A percentile compares a stretch with the other conserved stretches of the same genome.
Evolutionary conservation across 257 asterid genomes (phyloP).

Genomic region (Solanum gracilifrons): DNA sequence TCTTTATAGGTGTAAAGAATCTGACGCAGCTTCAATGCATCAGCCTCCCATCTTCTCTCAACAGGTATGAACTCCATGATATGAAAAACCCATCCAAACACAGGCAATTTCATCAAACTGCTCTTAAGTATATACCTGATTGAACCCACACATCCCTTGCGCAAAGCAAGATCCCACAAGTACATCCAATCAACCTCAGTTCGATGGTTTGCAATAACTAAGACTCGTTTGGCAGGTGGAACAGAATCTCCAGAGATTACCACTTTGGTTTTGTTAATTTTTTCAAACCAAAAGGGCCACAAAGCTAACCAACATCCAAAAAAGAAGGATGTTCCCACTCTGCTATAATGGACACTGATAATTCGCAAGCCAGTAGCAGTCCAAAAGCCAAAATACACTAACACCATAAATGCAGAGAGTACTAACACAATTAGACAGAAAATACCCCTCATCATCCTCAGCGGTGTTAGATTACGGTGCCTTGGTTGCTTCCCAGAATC

Average conservation of each 20-base stretch:
- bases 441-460: conserved; percentile 45
- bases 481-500: conserved; percentile 25
- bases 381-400: conserved; percentile 63
- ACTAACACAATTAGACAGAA: conserved; percentile 50
- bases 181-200: conserved; percentile 98
- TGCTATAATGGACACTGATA: conserved; percentile 51
- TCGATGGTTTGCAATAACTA: conserved; percentile 75
- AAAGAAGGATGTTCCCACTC: conserved; percentile 47
- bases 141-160: conserved; percentile 58
- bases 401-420: conserved; percentile 59
- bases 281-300: conserved; percentile 86
- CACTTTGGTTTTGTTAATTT: conserved; percentile 62
- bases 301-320: conserved; percentile 83
- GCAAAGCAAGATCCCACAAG: conserved; percentile 82
- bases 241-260: conserved; percentile 73
- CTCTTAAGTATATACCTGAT: conserved; percentile 73
- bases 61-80: conserved; percentile 80
- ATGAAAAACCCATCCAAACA: conserved; percentile 91
- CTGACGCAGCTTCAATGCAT: conserved; percentile 36
- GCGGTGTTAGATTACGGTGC: conserved; percentile 48
- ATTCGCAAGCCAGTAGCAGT: conserved; percentile 45
- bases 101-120: conserved; percentile 79
- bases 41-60: conserved; percentile 85
- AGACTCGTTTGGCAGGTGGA: conserved; percentile 51
- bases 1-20: conserved; percentile 50